Evolutionary conservation across 2,329 filamentous ascomycete species (phyloP).

Genomic region (Penicillium sp.): DNA sequence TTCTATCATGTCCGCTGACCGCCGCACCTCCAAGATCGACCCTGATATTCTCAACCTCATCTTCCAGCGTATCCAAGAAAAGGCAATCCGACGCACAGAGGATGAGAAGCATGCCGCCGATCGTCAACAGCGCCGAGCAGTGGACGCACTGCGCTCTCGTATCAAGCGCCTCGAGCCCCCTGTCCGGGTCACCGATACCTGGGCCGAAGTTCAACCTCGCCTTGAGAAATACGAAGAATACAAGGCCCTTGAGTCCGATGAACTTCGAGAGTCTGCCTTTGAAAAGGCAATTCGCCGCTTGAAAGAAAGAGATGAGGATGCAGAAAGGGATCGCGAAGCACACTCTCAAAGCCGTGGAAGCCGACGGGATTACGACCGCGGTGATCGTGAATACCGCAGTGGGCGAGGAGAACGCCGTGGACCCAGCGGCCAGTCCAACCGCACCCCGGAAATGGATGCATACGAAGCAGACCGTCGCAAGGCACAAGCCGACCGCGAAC

Average conservation of each 20-base stretch:
- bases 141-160: conserved; percentile 78
- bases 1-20: conserved; percentile 76
- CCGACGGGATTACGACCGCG: conserved; percentile 53
- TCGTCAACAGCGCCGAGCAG: conserved; percentile 76
- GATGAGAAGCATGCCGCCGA: conserved; percentile 80
- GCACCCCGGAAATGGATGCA: conserved; percentile 85
- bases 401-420: conserved; percentile 41
- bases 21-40: conserved; percentile 83
- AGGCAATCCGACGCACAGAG: conserved; percentile 75
- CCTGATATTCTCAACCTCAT: conserved; percentile 74
- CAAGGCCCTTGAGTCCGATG: conserved; percentile 76
- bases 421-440: conserved; percentile 62
- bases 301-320: conserved; percentile 85
- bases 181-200: conserved; percentile 73
- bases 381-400: conserved; percentile 59
- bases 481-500: conserved; percentile 89
- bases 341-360: conserved; percentile 45
- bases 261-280: conserved; percentile 77
- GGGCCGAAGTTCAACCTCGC: conserved; percentile 79
- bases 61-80: conserved; percentile 84
- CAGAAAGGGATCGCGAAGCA: conserved; percentile 59
- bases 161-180: conserved; percentile 91
- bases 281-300: conserved; percentile 88
- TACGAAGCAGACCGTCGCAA: conserved; percentile 95
- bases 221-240: conserved; percentile 82